Evolutionary conservation across 179 eudicot genomes (phyloP), one percentile per base, ranked within the genome.

Genomic region (Silene noctiflora): DNA sequence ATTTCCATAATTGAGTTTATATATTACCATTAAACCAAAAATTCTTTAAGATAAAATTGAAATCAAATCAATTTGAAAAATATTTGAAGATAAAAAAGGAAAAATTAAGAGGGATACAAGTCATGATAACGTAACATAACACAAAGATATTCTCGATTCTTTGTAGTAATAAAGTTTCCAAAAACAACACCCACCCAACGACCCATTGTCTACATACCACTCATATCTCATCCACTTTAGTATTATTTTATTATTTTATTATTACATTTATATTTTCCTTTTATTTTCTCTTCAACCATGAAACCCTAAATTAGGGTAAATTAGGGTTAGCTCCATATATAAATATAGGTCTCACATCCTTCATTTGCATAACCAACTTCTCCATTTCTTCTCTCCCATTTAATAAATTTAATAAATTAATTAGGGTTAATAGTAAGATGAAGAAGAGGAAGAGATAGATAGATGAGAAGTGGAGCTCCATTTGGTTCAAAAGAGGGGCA

Each of bases 401-500:
- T 51, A 48, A 14, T 48, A 12, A 56, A 1, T 56, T 19, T 19
- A 56, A 56, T 16, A 17, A 17, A 3, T 13, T 60, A 2, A 14
- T 31, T 67, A 67, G 70, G 70, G 51, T 66, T 66, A 66, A 4
- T 12, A 4, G 0, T 51, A 3, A 9, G 12, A 9, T 8, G 8
- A 5, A n/a, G 20, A n/a, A 22, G 46, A 35, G 0, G 42, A 35
- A 35, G 11, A 8, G 46, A 33, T 33, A 0, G 0, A 39, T 39
- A 39, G 46, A 39, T 39, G 0, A 7, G 67, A 63, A 69, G 83
- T 89, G 79, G 91, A 89, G 93, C 93, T 89, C 93, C 88, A 84
- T 88, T 84, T 85, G 78, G 87, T 89, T 87, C 93, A 89, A 89
- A 80, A 77, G 81, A 71, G 87, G 93, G 79, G 74, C 81, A 71